These are phyloP conservation scores for Trichoderma erinaceum DNA, from an alignment of 495 filamentous ascomycete genomes.

Conservation along the genomic window DNA sequence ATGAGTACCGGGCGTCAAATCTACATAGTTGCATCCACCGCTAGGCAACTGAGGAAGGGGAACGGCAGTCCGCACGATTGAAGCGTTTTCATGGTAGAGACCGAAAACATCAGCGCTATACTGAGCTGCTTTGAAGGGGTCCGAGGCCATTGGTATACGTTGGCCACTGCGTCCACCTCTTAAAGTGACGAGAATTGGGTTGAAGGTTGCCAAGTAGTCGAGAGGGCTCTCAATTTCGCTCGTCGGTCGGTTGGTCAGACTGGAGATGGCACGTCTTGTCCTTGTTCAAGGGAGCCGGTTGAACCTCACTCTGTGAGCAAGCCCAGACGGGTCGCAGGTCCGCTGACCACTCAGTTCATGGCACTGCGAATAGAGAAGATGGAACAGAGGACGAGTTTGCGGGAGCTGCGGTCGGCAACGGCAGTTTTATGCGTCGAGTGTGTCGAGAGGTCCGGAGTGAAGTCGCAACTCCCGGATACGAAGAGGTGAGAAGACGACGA, in stretches of 20 bases:
- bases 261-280: background rate
- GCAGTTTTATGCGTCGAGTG: background rate
- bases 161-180: background rate
- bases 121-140: constrained; percentile 34
- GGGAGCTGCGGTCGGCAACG: constrained; percentile 17
- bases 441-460: constrained; percentile 17
- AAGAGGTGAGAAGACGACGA: background rate
- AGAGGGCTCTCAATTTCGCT: background rate
- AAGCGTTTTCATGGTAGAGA: constrained; percentile 38
- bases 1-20: constrained; percentile 37
- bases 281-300: constrained; percentile 5
- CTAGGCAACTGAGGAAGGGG: constrained; percentile 38
- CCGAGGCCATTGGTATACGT: constrained; percentile 42
- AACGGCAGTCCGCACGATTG: constrained; percentile 22
- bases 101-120: constrained; percentile 43
- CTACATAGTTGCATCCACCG: constrained; percentile 59
- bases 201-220: background rate
- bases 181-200: background rate
- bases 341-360: constrained; percentile 38
- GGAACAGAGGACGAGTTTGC: constrained; percentile 20
- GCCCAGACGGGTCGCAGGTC: constrained; percentile 38
- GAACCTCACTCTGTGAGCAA: constrained; percentile 13
- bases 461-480: background rate
- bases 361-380: constrained; percentile 25
- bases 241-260: background rate